phyloP scores from a whole-genome alignment of 2,329 filamentous ascomycete species.

The Coniochaeta pulveracea region DNA sequence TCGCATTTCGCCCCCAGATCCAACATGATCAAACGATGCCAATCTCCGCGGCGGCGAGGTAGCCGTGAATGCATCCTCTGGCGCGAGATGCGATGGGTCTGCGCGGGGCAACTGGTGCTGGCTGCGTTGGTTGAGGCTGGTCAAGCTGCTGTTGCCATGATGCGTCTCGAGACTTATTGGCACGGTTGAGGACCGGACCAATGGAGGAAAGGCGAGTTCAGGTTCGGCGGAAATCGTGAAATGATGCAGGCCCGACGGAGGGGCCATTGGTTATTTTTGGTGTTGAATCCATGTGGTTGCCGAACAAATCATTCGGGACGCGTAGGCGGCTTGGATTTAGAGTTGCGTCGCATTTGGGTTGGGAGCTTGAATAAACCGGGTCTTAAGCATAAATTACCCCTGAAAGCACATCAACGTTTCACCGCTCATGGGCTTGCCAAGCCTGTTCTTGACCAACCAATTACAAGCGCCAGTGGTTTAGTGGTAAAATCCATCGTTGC shows the following conservation, averaged over 20 bases:
- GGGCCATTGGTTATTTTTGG: conserved; percentile 13
- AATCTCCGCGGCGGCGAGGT: conserved; percentile 47
- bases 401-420: no score
- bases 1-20: conserved; percentile 21
- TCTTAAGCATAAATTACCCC: no score
- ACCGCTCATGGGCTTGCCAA: no score
- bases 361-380: no score
- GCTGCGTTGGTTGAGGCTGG: neutral
- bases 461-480: conserved; percentile 30
- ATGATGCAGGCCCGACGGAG: conserved; percentile 17
- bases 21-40: conserved; percentile 27
- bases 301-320: no score
- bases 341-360: no score
- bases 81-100: conserved; percentile 61
- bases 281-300: neutral
- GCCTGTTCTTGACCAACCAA: no score
- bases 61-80: conserved; percentile 70
- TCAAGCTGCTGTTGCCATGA: neutral
- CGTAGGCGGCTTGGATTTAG: no score
- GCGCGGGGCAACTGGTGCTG: conserved; percentile 28
- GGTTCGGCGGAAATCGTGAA: conserved; percentile 16
- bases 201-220: conserved; percentile 15
- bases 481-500: conserved; percentile 39
- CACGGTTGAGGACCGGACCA: conserved; percentile 28
- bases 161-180: conserved; percentile 19